phyloP scores from a whole-genome alignment of 345 rosid species.

The Eutrema yunnanense region DNA sequence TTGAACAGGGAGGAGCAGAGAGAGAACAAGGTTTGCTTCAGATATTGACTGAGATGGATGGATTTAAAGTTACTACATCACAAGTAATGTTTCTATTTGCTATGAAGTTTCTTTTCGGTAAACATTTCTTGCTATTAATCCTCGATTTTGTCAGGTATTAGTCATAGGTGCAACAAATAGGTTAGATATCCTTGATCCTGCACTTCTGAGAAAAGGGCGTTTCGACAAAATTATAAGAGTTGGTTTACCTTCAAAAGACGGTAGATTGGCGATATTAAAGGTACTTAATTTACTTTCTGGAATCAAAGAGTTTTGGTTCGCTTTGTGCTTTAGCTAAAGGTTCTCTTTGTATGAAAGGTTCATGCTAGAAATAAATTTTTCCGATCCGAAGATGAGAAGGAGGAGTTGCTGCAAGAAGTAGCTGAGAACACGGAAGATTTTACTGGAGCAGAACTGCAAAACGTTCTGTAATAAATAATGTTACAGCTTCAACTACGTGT shows the following conservation, averaged over 20 bases:
- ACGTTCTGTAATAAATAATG: slow-evolving; percentile 53
- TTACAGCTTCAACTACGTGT: background rate
- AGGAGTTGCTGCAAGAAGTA: slow-evolving; percentile 61
- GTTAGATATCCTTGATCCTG: slow-evolving; percentile 93
- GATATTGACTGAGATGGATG: slow-evolving; percentile 96
- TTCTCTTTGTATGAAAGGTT: slow-evolving; percentile 42
- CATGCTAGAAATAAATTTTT: slow-evolving; percentile 94
- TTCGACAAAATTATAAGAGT: slow-evolving; percentile 94
- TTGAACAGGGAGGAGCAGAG: slow-evolving; percentile 90
- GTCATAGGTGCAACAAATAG: slow-evolving; percentile 98
- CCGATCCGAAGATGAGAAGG: slow-evolving; percentile 79
- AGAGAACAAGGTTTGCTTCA: slow-evolving; percentile 98
- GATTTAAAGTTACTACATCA: slow-evolving; percentile 82
- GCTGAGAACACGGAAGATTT: slow-evolving; percentile 82
- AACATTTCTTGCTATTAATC: slow-evolving; percentile 8
- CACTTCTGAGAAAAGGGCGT: slow-evolving; percentile 94
- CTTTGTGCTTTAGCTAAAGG: slow-evolving; percentile 8
- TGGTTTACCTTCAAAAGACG: slow-evolving; percentile 91
- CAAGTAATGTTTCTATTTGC: slow-evolving; percentile 48
- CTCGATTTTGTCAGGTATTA: slow-evolving; percentile 58
- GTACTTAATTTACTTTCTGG: slow-evolving; percentile 27
- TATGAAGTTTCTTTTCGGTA: background rate
- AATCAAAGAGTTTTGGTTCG: background rate
- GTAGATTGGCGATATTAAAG: slow-evolving; percentile 88
- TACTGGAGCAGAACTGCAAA: slow-evolving; percentile 97